Evolutionary conservation across 1,284 basidiomycete species (phyloP).

Genomic region (Trichosporon sp.): DNA sequence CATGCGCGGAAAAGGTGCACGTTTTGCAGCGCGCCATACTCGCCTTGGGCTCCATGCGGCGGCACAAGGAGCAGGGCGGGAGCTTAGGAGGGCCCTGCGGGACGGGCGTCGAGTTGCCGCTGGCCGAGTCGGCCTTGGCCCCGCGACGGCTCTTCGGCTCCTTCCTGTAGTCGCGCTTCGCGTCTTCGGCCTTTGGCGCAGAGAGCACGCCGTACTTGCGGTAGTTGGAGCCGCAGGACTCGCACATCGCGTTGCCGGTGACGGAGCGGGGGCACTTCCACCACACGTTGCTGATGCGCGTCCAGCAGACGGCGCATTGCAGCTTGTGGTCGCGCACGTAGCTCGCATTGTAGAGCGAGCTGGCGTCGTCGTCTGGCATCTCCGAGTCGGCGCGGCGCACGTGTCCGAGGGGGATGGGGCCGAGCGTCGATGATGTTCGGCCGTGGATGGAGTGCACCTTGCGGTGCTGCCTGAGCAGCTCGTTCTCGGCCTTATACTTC

Average conservation of each 20-base stretch:
- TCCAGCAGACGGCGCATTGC: slow-evolving; percentile 69
- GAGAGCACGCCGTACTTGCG: slow-evolving; percentile 75
- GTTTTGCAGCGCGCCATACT: slow-evolving; percentile 73
- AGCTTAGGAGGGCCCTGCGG: slow-evolving; percentile 54
- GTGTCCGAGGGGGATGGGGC: slow-evolving; percentile 41
- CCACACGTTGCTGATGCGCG: slow-evolving; percentile 68
- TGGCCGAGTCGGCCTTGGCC: slow-evolving; percentile 57
- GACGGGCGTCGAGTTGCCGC: slow-evolving; percentile 39
- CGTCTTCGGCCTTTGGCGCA: slow-evolving; percentile 42
- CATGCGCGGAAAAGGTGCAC: slow-evolving; percentile 71
- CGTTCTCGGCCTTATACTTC: slow-evolving; percentile 45
- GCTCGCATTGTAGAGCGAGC: slow-evolving; percentile 32
- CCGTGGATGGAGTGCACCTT: slow-evolving; percentile 37
- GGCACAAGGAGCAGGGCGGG: slow-evolving; percentile 69
- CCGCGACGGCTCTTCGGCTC: slow-evolving; percentile 56
- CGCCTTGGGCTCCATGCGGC: slow-evolving; percentile 64
- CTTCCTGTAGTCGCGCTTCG: slow-evolving; percentile 33
- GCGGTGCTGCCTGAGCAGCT: slow-evolving; percentile 41
- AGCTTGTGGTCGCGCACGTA: slow-evolving; percentile 25
- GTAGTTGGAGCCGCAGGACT: slow-evolving; percentile 69
- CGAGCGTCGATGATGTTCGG: slow-evolving; percentile 38
- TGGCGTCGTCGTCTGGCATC: slow-evolving; percentile 55
- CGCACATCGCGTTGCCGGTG: slow-evolving; percentile 64
- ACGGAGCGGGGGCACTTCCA: slow-evolving; percentile 81
- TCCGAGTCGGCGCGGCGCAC: slow-evolving; percentile 39